Evolutionary conservation across 345 rosid genomes (phyloP).

Genomic region (Syzygium aqueum): DNA sequence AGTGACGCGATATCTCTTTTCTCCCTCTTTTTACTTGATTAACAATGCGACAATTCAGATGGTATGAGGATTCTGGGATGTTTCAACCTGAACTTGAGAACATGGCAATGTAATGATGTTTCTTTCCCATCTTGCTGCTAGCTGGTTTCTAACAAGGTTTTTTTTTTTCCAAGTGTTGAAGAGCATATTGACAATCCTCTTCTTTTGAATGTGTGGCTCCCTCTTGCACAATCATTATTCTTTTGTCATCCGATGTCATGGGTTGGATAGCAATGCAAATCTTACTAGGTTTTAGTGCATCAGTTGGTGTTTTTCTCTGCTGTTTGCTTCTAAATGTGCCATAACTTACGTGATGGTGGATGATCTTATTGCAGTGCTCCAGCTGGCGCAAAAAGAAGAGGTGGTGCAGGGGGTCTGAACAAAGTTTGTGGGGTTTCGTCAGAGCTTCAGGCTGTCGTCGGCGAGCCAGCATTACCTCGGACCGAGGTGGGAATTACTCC

Average conservation of each 20-base stretch:
- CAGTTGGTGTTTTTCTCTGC: neutral
- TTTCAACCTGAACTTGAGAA: neutral
- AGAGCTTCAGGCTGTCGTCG: constrained; percentile 84
- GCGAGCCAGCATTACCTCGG: constrained; percentile 93
- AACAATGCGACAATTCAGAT: neutral
- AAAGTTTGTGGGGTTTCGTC: constrained; percentile 94
- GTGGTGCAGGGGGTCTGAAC: constrained; percentile 93
- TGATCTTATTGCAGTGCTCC: constrained; percentile 45
- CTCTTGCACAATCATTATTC: neutral
- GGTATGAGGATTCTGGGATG: neutral
- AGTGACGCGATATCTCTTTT: neutral
- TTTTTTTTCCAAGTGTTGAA: neutral
- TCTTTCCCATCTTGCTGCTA: neutral
- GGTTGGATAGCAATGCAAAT: neutral
- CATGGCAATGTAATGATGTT: neutral
- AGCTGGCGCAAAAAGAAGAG: constrained; percentile 72
- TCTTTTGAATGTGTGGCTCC: neutral
- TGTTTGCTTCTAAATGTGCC: neutral
- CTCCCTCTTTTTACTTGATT: neutral
- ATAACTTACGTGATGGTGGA: neutral
- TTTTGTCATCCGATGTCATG: neutral
- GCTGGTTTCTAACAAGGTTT: neutral
- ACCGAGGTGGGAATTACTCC: constrained; percentile 51
- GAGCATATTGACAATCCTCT: neutral
- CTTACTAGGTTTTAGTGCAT: neutral